These are phyloP conservation scores for Calonectria pseudoreteaudii DNA, from an alignment of 2,329 filamentous ascomycete genomes.

Conservation along the genomic window DNA sequence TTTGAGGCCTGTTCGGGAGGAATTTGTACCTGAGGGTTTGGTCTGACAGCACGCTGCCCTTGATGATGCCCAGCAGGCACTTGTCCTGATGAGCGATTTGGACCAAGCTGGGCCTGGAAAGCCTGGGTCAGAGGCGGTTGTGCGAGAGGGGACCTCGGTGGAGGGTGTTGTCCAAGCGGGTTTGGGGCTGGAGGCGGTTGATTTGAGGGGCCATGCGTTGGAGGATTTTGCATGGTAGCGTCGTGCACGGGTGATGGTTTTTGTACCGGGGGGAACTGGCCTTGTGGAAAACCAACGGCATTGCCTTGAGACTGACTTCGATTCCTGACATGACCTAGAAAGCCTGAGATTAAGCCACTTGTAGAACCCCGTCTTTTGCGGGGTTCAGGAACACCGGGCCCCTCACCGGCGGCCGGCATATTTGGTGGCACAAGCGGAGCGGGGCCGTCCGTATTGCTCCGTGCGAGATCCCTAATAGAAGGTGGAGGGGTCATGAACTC, in stretches of 20 bases:
- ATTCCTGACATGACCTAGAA: slow-evolving; percentile 43
- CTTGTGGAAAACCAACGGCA: slow-evolving; percentile 6
- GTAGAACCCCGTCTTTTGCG: slow-evolving; percentile 46
- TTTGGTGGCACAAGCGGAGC: slow-evolving; percentile 31
- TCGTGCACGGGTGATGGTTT: background rate
- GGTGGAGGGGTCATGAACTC: slow-evolving; percentile 27
- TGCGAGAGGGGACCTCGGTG: slow-evolving; percentile 1
- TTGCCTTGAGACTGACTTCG: slow-evolving; percentile 27
- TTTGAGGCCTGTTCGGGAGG: background rate
- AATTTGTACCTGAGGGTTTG: background rate
- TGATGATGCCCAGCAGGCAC: background rate
- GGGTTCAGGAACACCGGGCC: slow-evolving; percentile 29
- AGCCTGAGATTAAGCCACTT: slow-evolving; percentile 44
- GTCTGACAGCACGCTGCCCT: background rate
- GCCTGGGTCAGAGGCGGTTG: background rate
- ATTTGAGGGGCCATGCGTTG: slow-evolving; percentile 6
- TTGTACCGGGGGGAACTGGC: slow-evolving; percentile 16
- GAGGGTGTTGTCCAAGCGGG: slow-evolving; percentile 22
- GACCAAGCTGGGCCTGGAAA: background rate
- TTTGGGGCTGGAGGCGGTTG: slow-evolving; percentile 28
- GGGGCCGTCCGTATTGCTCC: slow-evolving; percentile 40
- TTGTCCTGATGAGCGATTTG: background rate
- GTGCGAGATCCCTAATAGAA: slow-evolving; percentile 24
- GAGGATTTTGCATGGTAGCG: slow-evolving; percentile 7
- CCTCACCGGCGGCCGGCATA: slow-evolving; percentile 7